These are phyloP conservation scores for Paecilomyces fulvus DNA, from an alignment of 2,329 filamentous ascomycete genomes.

Conservation along the genomic window DNA sequence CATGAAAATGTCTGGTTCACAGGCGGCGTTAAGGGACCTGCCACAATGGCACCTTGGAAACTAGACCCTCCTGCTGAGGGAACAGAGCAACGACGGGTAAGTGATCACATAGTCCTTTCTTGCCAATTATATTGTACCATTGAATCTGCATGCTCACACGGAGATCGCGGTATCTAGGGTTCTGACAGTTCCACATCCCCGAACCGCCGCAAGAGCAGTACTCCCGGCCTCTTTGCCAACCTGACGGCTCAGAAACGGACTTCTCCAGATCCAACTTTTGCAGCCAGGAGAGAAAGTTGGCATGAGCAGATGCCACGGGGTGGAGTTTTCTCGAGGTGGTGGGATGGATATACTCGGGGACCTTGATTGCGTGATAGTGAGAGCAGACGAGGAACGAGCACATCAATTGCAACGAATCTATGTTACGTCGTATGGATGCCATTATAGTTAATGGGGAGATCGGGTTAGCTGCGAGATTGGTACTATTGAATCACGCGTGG, in stretches of 20 bases:
- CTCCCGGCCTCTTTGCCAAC: constrained; percentile 17
- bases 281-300: constrained; percentile 34
- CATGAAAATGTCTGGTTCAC: constrained; percentile 28
- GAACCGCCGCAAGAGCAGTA: neutral
- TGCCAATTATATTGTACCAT: neutral
- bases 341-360: constrained; percentile 32
- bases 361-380: constrained; percentile 6
- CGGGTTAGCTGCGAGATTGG: too few relatives aligned
- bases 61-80: constrained; percentile 6
- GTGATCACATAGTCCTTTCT: neutral
- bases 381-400: neutral
- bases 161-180: constrained; percentile 10
- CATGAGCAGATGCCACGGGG: constrained; percentile 33
- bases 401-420: neutral
- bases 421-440: too few relatives aligned
- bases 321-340: constrained; percentile 32
- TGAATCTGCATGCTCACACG: neutral
- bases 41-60: constrained; percentile 12
- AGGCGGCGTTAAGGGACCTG: constrained; percentile 21
- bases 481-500: too few relatives aligned
- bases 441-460: too few relatives aligned
- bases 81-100: constrained; percentile 18
- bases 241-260: constrained; percentile 39
- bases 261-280: constrained; percentile 24
- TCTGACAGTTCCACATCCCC: constrained; percentile 16